These are phyloP conservation scores for Papiliotrema flavescens DNA, from an alignment of 1,284 basidiomycete species.

Conservation along the genomic window DNA sequence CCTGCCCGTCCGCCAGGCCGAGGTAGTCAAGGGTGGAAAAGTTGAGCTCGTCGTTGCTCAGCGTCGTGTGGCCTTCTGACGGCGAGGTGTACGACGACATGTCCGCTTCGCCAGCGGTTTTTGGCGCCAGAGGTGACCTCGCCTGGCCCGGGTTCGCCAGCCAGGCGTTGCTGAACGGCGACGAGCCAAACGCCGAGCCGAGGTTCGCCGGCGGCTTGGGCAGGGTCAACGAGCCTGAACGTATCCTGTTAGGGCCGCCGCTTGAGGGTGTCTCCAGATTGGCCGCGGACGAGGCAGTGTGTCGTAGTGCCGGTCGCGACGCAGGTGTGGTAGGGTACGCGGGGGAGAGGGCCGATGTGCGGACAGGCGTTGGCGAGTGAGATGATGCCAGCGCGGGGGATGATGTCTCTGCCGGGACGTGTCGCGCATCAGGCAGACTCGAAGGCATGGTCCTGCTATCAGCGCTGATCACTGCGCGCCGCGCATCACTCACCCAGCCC, in stretches of 20 bases:
- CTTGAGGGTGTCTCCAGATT: conserved; percentile 48
- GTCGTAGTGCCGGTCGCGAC: conserved; percentile 66
- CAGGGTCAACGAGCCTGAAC: conserved; percentile 82
- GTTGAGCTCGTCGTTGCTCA: conserved; percentile 75
- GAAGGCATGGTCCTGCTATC: conserved; percentile 43
- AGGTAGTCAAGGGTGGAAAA: conserved; percentile 93
- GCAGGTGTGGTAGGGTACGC: conserved; percentile 24
- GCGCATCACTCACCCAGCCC: conserved; percentile 44
- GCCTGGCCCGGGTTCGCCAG: conserved; percentile 55
- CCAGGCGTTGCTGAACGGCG: conserved; percentile 84
- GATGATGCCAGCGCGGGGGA: conserved; percentile 11
- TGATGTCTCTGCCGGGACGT: conserved; percentile 11
- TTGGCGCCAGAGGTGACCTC: conserved; percentile 31
- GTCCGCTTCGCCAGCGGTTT: conserved; percentile 52
- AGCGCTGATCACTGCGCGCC: not conserved
- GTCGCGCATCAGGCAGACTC: conserved; percentile 34
- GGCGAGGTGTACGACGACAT: conserved; percentile 62
- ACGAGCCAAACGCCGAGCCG: conserved; percentile 81
- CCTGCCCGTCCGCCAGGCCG: conserved; percentile 62
- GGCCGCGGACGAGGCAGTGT: conserved; percentile 62
- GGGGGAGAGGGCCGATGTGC: conserved; percentile 39
- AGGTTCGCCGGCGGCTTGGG: conserved; percentile 59
- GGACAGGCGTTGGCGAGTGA: conserved; percentile 14
- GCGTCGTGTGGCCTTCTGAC: conserved; percentile 60
- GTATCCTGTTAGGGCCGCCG: conserved; percentile 65